These are phyloP conservation scores for Pseudoturritis turrita DNA, from an alignment of 345 rosid genomes.

Conservation along the genomic window DNA sequence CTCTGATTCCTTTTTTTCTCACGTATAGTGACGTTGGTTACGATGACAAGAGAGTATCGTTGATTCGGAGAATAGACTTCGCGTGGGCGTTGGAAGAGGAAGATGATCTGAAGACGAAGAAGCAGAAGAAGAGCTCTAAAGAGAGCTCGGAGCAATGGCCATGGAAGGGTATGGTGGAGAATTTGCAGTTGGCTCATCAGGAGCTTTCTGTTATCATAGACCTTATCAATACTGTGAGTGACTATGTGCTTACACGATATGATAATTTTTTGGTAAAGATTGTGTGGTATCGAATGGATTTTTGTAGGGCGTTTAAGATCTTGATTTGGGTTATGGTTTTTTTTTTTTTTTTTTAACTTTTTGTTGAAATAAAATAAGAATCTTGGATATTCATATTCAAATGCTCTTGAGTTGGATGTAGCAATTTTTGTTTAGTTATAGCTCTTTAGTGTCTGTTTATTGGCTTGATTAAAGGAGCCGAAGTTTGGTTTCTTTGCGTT, in stretches of 20 bases:
- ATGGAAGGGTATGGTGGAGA: constrained; percentile 93
- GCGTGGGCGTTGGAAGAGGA: constrained; percentile 91
- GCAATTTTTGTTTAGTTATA: neutral
- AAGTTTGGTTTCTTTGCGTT: neutral
- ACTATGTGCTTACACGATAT: neutral
- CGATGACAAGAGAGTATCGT: constrained; percentile 76
- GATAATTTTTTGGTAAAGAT: neutral
- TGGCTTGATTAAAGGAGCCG: neutral
- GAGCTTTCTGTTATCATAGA: constrained; percentile 85
- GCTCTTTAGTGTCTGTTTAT: neutral
- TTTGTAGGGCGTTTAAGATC: neutral
- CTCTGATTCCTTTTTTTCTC: neutral
- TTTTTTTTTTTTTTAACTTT: too few species aligned
- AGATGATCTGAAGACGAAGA: constrained; percentile 51
- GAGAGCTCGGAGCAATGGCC: constrained; percentile 58
- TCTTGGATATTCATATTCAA: neutral
- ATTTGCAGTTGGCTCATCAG: constrained; percentile 84
- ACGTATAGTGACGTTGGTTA: constrained; percentile 56
- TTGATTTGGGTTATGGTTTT: neutral
- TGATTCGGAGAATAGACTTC: constrained; percentile 75
- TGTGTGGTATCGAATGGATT: neutral
- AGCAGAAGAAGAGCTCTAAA: constrained; percentile 57
- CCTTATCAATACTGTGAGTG: constrained; percentile 81
- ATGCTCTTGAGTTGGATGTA: neutral
- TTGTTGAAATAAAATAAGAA: neutral